These are phyloP conservation scores for Metschnikowia proteae DNA, from an alignment of 805 yeast species.

Conservation along the genomic window DNA sequence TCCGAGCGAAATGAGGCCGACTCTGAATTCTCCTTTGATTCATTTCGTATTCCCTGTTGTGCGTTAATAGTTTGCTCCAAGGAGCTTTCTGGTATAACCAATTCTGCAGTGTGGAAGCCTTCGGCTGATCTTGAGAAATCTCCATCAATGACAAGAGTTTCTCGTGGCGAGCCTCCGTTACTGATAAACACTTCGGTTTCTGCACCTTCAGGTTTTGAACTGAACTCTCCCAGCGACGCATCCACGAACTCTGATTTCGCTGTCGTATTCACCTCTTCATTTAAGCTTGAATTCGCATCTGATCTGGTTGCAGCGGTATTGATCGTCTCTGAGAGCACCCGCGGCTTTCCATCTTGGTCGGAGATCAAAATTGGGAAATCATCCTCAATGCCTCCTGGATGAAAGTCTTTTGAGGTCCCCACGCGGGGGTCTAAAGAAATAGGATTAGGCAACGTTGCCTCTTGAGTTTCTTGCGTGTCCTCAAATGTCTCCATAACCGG, in stretches of 20 bases:
- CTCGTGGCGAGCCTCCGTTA: not conserved
- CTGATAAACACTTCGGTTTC: not conserved
- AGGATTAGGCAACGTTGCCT: not conserved
- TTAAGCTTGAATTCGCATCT: not conserved
- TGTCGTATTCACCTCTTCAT: not conserved
- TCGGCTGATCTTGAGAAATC: not conserved
- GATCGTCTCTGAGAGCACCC: not conserved
- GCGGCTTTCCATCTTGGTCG: not conserved
- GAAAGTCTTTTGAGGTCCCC: no score
- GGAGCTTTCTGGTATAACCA: not conserved
- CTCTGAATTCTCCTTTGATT: not conserved
- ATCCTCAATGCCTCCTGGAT: not conserved
- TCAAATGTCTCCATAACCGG: slow-evolving; percentile 1
- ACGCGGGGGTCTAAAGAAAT: not conserved
- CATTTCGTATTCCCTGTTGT: not conserved
- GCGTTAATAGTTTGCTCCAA: not conserved
- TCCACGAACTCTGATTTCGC: not conserved
- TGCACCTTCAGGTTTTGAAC: not conserved
- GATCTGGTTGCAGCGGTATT: not conserved
- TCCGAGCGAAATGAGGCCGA: no score
- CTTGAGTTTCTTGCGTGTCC: not conserved
- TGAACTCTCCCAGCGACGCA: not conserved
- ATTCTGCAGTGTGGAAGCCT: not conserved
- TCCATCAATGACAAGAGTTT: not conserved
- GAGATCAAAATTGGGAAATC: not conserved